A percentile compares a stretch with the other conserved stretches of the same genome.
These are phyloP conservation scores for Hypoxylon fragiforme DNA, from an alignment of 495 filamentous ascomycete genomes.

Conservation along the genomic window DNA sequence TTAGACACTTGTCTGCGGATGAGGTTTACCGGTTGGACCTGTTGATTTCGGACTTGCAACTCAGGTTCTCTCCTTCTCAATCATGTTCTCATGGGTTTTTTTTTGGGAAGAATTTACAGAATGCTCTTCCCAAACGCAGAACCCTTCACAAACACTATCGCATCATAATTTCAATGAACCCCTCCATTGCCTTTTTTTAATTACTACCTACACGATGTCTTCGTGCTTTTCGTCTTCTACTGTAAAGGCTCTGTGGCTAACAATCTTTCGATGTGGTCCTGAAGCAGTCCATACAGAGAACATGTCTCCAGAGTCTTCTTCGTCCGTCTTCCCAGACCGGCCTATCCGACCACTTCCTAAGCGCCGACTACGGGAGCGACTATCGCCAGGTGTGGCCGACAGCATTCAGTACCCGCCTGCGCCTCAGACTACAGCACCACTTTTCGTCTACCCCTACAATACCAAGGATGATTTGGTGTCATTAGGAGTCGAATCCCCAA, in stretches of 20 bases:
- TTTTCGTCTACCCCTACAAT: constrained; percentile 75
- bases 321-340: constrained; percentile 79
- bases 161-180: background rate
- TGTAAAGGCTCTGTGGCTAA: constrained; percentile 38
- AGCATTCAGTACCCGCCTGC: constrained; percentile 79
- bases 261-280: constrained; percentile 25
- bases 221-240: constrained; percentile 11
- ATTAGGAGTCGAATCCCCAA: constrained; percentile 21
- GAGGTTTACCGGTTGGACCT: background rate
- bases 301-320: constrained; percentile 73
- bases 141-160: constrained; percentile 7
- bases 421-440: constrained; percentile 64
- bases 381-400: constrained; percentile 81
- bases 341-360: constrained; percentile 93
- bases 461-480: constrained; percentile 42
- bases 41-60: constrained; percentile 5
- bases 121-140: background rate
- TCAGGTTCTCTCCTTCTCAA: background rate
- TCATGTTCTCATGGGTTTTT: background rate
- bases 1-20: background rate
- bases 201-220: constrained; percentile 12
- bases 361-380: constrained; percentile 77
- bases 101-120: background rate
- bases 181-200: background rate
- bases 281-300: constrained; percentile 31